Percentiles rank a stretch among this genome's conserved stretches.
Conservation (phyloP, 2,329 filamentous ascomycete species). For the Fusarium multiceps region DNA sequence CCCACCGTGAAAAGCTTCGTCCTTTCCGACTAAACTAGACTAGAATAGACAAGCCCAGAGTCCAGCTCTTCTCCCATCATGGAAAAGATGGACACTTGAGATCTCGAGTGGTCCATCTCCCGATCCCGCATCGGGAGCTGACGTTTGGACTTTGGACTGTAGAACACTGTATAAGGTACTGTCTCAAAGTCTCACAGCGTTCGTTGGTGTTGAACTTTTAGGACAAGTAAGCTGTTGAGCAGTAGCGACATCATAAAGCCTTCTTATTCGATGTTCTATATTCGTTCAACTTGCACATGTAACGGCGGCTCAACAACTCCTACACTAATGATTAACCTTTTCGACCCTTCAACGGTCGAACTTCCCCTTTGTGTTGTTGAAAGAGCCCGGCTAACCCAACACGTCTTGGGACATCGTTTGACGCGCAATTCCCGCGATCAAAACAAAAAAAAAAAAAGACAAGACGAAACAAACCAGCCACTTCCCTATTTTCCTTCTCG, state of each 20-base stretch:
- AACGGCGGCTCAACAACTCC: conserved; percentile 2
- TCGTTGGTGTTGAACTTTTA: not conserved
- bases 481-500: conserved; percentile 16
- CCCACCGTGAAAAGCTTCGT: conserved; percentile 28
- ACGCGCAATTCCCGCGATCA: conserved; percentile 24
- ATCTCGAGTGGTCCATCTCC: conserved; percentile 32
- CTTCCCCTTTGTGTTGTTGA: conserved; percentile 20
- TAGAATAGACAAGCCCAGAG: not conserved
- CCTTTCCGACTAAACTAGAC: not conserved
- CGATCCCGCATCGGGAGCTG: conserved; percentile 30
- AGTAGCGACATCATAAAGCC: not conserved
- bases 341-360: conserved; percentile 23
- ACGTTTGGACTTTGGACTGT: conserved; percentile 9
- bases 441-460: conserved; percentile 16
- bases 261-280: conserved; percentile 14
- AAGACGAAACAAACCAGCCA: conserved; percentile 25
- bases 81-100: conserved; percentile 39
- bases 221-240: not conserved
- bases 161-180: conserved; percentile 18
- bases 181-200: not conserved
- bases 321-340: conserved; percentile 18
- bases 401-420: conserved; percentile 7
- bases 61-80: conserved; percentile 21
- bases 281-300: not conserved
- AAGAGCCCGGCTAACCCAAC: conserved; percentile 19